phyloP scores from a whole-genome alignment of 169 alveolate species.

The Plasmodium ovale region DNA sequence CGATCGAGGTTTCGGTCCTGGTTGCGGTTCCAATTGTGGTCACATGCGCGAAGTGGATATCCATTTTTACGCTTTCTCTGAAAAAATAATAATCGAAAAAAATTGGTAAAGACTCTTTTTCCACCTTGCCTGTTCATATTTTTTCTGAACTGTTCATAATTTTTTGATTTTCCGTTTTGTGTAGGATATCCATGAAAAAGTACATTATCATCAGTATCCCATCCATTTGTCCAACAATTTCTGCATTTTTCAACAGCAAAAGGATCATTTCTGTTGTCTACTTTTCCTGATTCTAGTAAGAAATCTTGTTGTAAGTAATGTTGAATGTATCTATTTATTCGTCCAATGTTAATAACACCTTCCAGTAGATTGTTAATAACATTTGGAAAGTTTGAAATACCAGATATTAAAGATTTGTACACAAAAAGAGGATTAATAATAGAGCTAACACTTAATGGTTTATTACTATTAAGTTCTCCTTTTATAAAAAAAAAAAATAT shows the following conservation, averaged over 20 bases:
- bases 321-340: conserved; percentile 37
- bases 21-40: too few relatives aligned
- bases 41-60: too few relatives aligned
- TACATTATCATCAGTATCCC: too few relatives aligned
- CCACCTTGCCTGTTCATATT: background rate
- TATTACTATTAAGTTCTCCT: conserved; percentile 30
- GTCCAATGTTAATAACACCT: conserved; percentile 27
- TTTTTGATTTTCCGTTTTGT: background rate
- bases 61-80: background rate
- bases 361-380: conserved; percentile 43
- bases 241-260: too few relatives aligned
- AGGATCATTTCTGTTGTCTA: too few relatives aligned
- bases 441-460: conserved; percentile 26
- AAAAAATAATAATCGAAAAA: background rate
- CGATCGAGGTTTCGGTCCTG: too few relatives aligned
- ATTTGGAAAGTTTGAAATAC: conserved; percentile 36
- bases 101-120: background rate
- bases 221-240: too few relatives aligned
- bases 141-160: conserved; percentile 7
- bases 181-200: background rate
- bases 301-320: conserved; percentile 15
- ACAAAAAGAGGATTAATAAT: conserved; percentile 63
- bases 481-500: conserved; percentile 36
- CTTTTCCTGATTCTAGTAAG: too few relatives aligned
- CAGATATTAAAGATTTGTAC: conserved; percentile 41